Base-by-base conservation (phyloP, 148 eudicot species). In the Rhododendron griersonianum region DNA sequence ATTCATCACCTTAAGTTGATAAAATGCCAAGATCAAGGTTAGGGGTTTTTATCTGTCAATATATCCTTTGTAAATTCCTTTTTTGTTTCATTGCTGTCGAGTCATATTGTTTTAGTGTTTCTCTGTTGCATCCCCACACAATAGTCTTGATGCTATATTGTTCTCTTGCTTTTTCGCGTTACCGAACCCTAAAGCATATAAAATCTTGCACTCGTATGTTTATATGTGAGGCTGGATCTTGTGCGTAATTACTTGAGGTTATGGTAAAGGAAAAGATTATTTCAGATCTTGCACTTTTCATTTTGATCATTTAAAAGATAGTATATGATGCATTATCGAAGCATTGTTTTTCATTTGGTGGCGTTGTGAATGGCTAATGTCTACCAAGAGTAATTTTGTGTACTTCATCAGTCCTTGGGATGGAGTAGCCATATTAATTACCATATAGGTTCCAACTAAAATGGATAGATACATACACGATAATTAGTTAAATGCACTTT, bases 1-100 rank as follows among this genome's bases (percentile, higher is more conserved):
- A 4, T 28, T 25, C 41, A 51, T 65, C 23, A 37, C 83, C n/a
- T 53, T 33, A n/a, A 78, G 87, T 47, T 6, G 25, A 82, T 89
- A 85, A 86, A 85, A 92, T 92, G 92, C 92, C 93, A 78, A 89
- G 91, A 92, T 85, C 91, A 90, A 90, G 94, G 94, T 92, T 73
- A 44, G 86, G 7, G 76, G 33, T 30, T 35, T 61, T n/a, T 35
- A 16, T 19, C 73, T 14, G 35, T 51, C n/a, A 18, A 13, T 28
- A 69, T 28, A 69, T 81, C 78, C 35, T 65, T 75, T 2, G 51
- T 18, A 74, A 14, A 71, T 45, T 78, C 1, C 50, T 33, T 45
- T 44, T 44, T 50, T 18, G 65, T 84, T 50, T 45, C 39, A 50
- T 48, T 71, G 61, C 30, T 21, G 4, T 47, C 9, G 7, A 1